These are phyloP conservation scores for Decorospora gaudefroyi DNA, from an alignment of 2,329 filamentous ascomycete genomes.

Conservation along the genomic window DNA sequence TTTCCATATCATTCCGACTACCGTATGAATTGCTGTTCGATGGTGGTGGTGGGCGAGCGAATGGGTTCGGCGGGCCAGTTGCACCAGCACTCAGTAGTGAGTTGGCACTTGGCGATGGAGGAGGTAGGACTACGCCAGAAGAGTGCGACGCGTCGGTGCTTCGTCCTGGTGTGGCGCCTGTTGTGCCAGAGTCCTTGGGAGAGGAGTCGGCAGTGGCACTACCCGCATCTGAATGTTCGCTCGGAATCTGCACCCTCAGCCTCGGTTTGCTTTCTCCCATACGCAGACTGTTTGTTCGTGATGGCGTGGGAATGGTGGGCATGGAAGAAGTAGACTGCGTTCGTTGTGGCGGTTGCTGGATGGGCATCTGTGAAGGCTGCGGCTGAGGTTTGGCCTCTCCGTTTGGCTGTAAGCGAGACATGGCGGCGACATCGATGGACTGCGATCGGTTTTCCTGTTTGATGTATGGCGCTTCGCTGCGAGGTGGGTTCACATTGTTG, in stretches of 20 bases:
- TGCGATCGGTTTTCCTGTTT: slow-evolving; percentile 60
- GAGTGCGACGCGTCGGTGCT: slow-evolving; percentile 62
- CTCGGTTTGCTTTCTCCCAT: slow-evolving; percentile 73
- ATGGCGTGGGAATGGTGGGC: slow-evolving; percentile 72
- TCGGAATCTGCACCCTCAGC: slow-evolving; percentile 92
- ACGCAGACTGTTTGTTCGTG: slow-evolving; percentile 71
- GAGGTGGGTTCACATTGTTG: slow-evolving; percentile 50
- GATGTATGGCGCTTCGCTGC: slow-evolving; percentile 51
- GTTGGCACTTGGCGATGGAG: slow-evolving; percentile 86
- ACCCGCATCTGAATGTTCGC: slow-evolving; percentile 80
- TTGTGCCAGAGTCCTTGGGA: slow-evolving; percentile 64
- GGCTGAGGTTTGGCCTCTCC: slow-evolving; percentile 48
- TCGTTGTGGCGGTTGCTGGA: slow-evolving; percentile 52
- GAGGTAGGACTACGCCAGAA: slow-evolving; percentile 79
- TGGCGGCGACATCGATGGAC: slow-evolving; percentile 65
- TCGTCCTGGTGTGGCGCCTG: slow-evolving; percentile 62
- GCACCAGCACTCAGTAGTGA: slow-evolving; percentile 88
- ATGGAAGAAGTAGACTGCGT: slow-evolving; percentile 64
- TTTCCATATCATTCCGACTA: slow-evolving; percentile 59
- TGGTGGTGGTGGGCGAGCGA: slow-evolving; percentile 82
- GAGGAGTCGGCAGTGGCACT: slow-evolving; percentile 73
- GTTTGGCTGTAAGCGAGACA: slow-evolving; percentile 51
- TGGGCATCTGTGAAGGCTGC: slow-evolving; percentile 39
- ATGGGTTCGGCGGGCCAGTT: slow-evolving; percentile 90
- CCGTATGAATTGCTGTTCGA: slow-evolving; percentile 56